These are phyloP conservation scores for Solanum paucissectum DNA, from an alignment of 257 asterid genomes.

Conservation along the genomic window DNA sequence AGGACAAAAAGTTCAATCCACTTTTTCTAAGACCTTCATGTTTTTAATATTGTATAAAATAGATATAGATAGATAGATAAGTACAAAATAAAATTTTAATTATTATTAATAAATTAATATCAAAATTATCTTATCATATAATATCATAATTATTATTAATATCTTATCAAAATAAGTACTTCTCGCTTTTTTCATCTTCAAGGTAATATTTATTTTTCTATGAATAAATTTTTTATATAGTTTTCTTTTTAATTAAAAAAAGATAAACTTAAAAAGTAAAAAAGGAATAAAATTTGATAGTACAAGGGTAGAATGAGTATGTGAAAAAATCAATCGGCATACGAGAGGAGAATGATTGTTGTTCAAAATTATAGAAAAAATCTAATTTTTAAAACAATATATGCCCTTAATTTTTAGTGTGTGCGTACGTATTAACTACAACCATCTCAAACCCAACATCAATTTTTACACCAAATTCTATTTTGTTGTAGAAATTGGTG, in stretches of 20 bases:
- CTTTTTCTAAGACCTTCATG: too few relatives aligned
- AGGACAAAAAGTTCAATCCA: too few relatives aligned
- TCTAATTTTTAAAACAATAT: too few relatives aligned
- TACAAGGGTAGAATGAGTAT: not conserved
- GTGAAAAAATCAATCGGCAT: not conserved
- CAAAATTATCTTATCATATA: not conserved
- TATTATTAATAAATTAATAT: too few relatives aligned
- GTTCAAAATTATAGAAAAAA: not conserved
- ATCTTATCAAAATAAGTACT: not conserved
- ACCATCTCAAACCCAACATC: not conserved
- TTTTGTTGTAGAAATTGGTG: not conserved
- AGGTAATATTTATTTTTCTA: not conserved
- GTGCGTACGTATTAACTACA: not conserved
- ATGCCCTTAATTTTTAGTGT: not conserved
- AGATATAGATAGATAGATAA: too few relatives aligned
- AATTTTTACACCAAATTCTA: not conserved
- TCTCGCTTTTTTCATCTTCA: not conserved
- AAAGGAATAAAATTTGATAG: not conserved
- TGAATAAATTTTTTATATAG: not conserved
- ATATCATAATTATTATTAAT: not conserved
- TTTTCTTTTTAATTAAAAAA: too few relatives aligned
- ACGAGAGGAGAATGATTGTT: not conserved
- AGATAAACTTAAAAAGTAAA: not conserved
- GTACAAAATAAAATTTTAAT: too few relatives aligned
- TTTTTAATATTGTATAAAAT: too few relatives aligned